Percentiles rank a stretch among this genome's conserved stretches.
Evolutionary conservation across 306 rosid species (phyloP).

Genomic region (Quercus engelmannii): DNA sequence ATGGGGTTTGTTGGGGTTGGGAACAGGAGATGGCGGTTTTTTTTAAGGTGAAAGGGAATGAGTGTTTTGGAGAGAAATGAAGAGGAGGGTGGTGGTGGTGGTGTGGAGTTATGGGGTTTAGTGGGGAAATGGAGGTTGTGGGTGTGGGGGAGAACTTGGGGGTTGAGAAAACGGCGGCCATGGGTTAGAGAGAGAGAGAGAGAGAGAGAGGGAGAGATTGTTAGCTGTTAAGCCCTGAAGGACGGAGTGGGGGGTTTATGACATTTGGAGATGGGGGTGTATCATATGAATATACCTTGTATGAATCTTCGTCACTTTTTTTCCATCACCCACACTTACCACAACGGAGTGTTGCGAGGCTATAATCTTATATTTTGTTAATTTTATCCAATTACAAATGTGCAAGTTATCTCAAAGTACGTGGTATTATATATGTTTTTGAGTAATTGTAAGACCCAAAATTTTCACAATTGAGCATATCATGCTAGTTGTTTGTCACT

Average conservation of each 20-base stretch:
- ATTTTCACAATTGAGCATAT: too few species aligned
- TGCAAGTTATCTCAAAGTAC: too few species aligned
- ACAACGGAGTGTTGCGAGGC: too few species aligned
- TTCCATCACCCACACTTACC: too few species aligned
- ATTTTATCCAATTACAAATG: too few species aligned
- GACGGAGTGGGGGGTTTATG: background rate
- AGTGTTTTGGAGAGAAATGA: slow-evolving; percentile 14
- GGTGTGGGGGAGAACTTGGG: slow-evolving; percentile 11
- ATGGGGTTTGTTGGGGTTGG: background rate
- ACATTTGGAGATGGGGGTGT: too few species aligned
- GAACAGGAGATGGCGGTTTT: slow-evolving; percentile 26
- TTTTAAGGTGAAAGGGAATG: background rate
- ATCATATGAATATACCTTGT: too few species aligned
- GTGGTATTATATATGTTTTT: too few species aligned
- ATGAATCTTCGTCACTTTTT: too few species aligned
- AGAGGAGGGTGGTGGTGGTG: slow-evolving; percentile 9
- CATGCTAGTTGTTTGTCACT: too few species aligned
- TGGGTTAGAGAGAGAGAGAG: background rate
- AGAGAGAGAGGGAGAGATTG: background rate
- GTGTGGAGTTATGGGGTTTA: background rate
- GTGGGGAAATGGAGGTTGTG: slow-evolving; percentile 1
- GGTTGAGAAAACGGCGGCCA: slow-evolving; percentile 28
- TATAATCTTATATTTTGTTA: too few species aligned
- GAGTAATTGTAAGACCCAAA: too few species aligned
- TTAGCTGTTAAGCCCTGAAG: slow-evolving; percentile 13